Evolutionary conservation across 1,284 basidiomycete species (phyloP).

Genomic region (Ceratobasidium sp.): DNA sequence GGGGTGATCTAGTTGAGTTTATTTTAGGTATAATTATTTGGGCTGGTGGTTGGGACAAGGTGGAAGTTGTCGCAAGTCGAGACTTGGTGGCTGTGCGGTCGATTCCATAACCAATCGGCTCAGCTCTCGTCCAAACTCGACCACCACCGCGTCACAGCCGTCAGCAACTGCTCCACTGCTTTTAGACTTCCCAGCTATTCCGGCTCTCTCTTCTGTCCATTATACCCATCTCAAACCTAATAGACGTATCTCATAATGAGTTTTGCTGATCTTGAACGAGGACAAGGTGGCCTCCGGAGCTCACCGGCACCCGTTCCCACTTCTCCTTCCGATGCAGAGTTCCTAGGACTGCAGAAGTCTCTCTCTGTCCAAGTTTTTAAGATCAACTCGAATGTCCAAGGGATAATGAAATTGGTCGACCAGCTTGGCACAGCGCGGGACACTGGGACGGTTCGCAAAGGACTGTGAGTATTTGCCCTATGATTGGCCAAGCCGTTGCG

Average conservation of each 20-base stretch:
- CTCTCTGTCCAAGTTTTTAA: conserved; percentile 98
- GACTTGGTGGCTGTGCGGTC: conserved; percentile 38
- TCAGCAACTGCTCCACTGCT: conserved; percentile 13
- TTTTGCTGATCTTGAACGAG: conserved; percentile 50
- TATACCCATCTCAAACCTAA: background rate
- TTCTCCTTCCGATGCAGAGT: conserved; percentile 69
- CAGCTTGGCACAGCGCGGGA: conserved; percentile 88
- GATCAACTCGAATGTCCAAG: conserved; percentile 97
- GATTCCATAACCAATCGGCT: conserved; percentile 27
- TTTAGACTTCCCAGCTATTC: background rate
- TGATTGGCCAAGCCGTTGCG: background rate
- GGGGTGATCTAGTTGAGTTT: background rate
- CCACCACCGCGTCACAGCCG: conserved; percentile 41
- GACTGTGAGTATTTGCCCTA: conserved; percentile 70
- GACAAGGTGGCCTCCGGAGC: conserved; percentile 39
- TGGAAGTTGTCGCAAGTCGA: background rate
- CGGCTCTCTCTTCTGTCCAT: background rate
- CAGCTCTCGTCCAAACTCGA: conserved; percentile 11
- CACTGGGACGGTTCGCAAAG: conserved; percentile 79
- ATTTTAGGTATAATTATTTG: background rate
- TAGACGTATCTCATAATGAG: conserved; percentile 43
- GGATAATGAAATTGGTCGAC: conserved; percentile 92
- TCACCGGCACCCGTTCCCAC: conserved; percentile 27
- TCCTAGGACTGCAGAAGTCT: conserved; percentile 83
- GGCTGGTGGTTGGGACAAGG: conserved; percentile 10